Evolutionary conservation across 1,284 basidiomycete species (phyloP), one percentile per base, ranked within the genome.

Genomic region (Phellinidium pouzarii): DNA sequence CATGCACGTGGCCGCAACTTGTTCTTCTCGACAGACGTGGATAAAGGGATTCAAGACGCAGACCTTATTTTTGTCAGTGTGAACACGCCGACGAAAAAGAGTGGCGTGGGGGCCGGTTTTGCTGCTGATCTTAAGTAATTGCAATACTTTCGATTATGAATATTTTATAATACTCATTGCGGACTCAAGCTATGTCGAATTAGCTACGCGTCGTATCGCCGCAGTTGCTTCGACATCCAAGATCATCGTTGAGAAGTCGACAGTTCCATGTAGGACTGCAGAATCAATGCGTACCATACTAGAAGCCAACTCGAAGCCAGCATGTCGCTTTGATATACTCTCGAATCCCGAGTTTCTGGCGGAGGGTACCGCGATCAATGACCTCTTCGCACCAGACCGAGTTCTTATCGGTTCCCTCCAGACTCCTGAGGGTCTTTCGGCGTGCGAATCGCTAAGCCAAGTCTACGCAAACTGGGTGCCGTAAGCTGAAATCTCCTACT

Each of bases 201-300:
- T 89, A 25, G 95, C 94, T 40, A 98, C 96, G 37, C 91, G 95
- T 59, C 89, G 89, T 60, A 99, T 99, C 61, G 95, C 96, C 41
- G 82, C 82, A 50, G 87, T 98, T 53, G 90, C 96, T 34, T 88
- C 76, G 34, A 83, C 89, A 5, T 89, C 84, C 68, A 99, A 99
- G 78, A 99, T 99, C 64, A 95, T 99, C 59, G 94, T 99, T 53
- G 96, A 99, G 68, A 99, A 99, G 72, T 99, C 95, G 17, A 99
- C 95, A 2, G 95, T 99, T 25, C 95, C 95, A 34, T 98, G 94
- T 74, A 85, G 95, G 59, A 99, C 95, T 7, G 95, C 95, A 56
- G 91, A 96, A 68, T 95, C 94, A 23, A 99, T 99, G 95, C 89
- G 94, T 63, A 95, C 91, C 54, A 97, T 99, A 68, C 85, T 99